Conservation (phyloP, 371 early-diverging fungal species). For the Mucor mucedo region DNA sequence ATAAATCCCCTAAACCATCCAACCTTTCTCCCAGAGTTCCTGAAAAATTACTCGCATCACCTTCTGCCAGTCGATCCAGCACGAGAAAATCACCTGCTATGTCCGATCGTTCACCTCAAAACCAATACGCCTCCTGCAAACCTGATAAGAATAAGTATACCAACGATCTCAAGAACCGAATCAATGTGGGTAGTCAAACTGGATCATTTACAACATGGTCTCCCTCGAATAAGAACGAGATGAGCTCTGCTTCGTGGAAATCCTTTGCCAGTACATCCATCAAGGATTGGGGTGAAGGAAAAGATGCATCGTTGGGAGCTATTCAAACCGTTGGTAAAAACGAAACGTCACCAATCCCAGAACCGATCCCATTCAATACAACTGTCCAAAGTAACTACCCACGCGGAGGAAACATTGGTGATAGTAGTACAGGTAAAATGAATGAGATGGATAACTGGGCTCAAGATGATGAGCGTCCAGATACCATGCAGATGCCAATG, state of each 20-base stretch:
- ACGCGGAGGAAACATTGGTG: background rate
- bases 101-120: background rate
- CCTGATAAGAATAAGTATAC: slow-evolving; percentile 17
- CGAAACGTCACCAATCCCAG: background rate
- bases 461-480: slow-evolving; percentile 27
- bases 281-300: slow-evolving; percentile 24
- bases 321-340: background rate
- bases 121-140: slow-evolving; percentile 1
- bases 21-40: background rate
- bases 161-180: slow-evolving; percentile 7
- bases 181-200: slow-evolving; percentile 9
- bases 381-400: background rate
- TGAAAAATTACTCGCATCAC: background rate
- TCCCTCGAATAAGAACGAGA: slow-evolving; percentile 8
- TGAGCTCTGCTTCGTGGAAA: slow-evolving; percentile 30
- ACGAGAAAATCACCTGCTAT: background rate
- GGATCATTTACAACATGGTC: slow-evolving; percentile 33
- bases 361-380: slow-evolving; percentile 11
- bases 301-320: slow-evolving; percentile 19
- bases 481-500: slow-evolving; percentile 41
- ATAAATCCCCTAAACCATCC: background rate
- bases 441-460: slow-evolving; percentile 23
- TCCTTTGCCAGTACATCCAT: slow-evolving; percentile 22
- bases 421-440: background rate
- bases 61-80: background rate